Base-by-base conservation (phyloP, 2,329 filamentous ascomycete species). In the Monosporascus sp. region DNA sequence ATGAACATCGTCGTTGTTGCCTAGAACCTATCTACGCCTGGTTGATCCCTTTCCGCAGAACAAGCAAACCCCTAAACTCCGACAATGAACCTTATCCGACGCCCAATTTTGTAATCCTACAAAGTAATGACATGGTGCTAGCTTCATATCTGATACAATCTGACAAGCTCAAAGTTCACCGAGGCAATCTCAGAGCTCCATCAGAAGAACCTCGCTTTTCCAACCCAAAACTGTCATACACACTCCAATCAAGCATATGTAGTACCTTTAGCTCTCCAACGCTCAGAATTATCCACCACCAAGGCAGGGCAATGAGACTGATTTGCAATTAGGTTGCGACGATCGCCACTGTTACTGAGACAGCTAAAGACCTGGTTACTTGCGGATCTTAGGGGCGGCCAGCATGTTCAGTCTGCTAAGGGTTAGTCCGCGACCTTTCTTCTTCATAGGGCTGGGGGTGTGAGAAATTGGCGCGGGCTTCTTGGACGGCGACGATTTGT, bases 371-470 rank as follows among this genome's bases (percentile, higher is more conserved):
- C 42, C n/a, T 24, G 48, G 36, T 56, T 70, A 81, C 54, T 69
- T 77, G 53, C 82, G 75, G 57, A 75, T 68, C 72, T 85, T 86
- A 1, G 83, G 83, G 45, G 75, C 74, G 47, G 83, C 77, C 24
- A 86, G 76, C 78, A 82, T 80, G 62, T 83, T 80, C 51, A 86
- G 72, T 54, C 83, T 75, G 64, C 79, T 84, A 54, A 84, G 64
- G 57, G 76, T 85, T 52, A 86, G 66, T 24, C 76, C 72, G 6
- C 63, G 31, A 34, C 51, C 60, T 54, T 68, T 74, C 71, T 81
- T 83, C 73, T 81, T 83, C 49, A 68, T 68, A 4, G 81, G 74
- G 51, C 73, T 81, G 3, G 72, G 66, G 24, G 70, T 70, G 11
- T 58, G 55, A 22, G 56, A 57, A 8, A 48, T 38, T 46, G 39